These are phyloP conservation scores for Typha latifolia DNA, from an alignment of 176 grass and related monocot species.

Conservation along the genomic window DNA sequence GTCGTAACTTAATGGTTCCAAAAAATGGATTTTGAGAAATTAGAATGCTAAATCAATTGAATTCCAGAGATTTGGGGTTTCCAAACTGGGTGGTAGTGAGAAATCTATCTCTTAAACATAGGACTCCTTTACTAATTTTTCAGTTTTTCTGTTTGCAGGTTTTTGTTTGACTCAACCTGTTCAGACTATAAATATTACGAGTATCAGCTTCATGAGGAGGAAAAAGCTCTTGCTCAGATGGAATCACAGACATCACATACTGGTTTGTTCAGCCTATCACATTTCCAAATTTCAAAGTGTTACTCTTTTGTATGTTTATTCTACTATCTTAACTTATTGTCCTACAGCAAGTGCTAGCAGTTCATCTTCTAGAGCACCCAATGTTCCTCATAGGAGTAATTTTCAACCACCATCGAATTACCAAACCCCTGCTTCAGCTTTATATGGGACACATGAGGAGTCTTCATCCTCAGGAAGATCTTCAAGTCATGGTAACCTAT, in stretches of 20 bases:
- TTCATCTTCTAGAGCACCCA: slow-evolving; percentile 37
- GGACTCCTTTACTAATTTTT: slow-evolving; percentile 10
- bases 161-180: slow-evolving; percentile 88
- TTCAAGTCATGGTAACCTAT: slow-evolving; percentile 35
- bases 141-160: slow-evolving; percentile 39
- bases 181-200: slow-evolving; percentile 92
- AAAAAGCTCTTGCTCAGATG: slow-evolving; percentile 52
- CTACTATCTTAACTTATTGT: slow-evolving; percentile 10
- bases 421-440: slow-evolving; percentile 65
- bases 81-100: background rate
- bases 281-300: background rate
- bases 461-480: slow-evolving; percentile 42
- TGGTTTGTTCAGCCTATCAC: slow-evolving; percentile 27
- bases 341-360: slow-evolving; percentile 31
- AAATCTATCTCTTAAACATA: background rate
- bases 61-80: too few species aligned
- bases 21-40: too few species aligned
- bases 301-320: background rate
- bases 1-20: too few species aligned
- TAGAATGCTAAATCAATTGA: too few species aligned
- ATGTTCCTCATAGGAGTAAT: slow-evolving; percentile 35
- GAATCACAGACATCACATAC: slow-evolving; percentile 40
- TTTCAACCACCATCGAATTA: slow-evolving; percentile 61
- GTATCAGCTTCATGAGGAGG: slow-evolving; percentile 62
- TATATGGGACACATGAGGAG: slow-evolving; percentile 66